Conservation (phyloP, 2,329 filamentous ascomycete genomes). For the Blastomyces percursus region DNA sequence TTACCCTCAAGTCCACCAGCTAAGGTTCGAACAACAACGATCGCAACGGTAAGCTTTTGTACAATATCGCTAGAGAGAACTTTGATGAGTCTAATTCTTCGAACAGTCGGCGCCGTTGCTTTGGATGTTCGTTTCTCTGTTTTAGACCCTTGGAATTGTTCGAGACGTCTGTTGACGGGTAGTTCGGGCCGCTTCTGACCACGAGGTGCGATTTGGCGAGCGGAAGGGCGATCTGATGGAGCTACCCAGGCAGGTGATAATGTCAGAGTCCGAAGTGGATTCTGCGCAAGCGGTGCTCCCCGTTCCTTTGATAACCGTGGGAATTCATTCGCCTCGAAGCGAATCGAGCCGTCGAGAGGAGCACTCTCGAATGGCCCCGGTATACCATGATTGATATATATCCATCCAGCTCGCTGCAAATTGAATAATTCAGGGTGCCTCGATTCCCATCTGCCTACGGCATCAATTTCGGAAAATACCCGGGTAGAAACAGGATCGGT, state of each 20-base stretch:
- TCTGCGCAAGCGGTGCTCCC: constrained; percentile 4
- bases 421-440: constrained; percentile 23
- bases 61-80: constrained; percentile 21
- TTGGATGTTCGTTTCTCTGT: constrained; percentile 1
- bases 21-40: constrained; percentile 35
- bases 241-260: neutral
- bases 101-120: neutral
- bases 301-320: constrained; percentile 7
- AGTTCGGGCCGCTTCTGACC: neutral
- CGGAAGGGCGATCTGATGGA: neutral
- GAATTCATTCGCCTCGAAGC: constrained; percentile 22
- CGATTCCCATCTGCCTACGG: constrained; percentile 31
- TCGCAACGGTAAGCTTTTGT: constrained; percentile 32
- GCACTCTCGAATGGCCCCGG: constrained; percentile 22
- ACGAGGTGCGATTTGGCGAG: neutral
- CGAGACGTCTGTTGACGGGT: constrained; percentile 8
- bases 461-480: constrained; percentile 24
- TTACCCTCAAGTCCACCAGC: constrained; percentile 35
- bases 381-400: constrained; percentile 32
- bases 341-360: constrained; percentile 25
- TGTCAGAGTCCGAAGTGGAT: neutral
- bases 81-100: constrained; percentile 5
- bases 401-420: constrained; percentile 15
- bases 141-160: constrained; percentile 8
- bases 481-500: constrained; percentile 18